These are phyloP conservation scores for Eucalyptus curtisii DNA, from an alignment of 345 rosid species.

Conservation along the genomic window DNA sequence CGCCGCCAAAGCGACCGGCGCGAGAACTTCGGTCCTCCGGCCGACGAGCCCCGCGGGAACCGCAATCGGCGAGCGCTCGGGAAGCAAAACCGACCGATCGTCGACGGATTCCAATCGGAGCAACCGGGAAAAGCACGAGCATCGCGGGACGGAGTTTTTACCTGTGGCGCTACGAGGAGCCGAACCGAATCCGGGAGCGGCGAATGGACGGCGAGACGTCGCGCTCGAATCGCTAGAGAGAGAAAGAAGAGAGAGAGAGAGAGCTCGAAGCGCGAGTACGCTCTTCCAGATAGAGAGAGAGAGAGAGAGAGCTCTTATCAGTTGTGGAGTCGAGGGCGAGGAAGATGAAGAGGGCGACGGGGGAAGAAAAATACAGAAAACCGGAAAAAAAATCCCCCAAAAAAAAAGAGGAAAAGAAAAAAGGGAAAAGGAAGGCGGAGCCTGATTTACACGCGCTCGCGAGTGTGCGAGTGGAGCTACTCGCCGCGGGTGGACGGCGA, in stretches of 20 bases:
- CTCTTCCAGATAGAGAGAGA: not conserved
- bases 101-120: not conserved
- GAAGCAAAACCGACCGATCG: not conserved
- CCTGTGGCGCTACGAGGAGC: not conserved
- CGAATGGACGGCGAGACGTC: not conserved
- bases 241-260: not conserved
- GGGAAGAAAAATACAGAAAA: not conserved
- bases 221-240: not conserved
- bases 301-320: not conserved
- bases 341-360: not conserved
- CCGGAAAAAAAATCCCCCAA: not conserved
- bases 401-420: fast-evolving
- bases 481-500: not conserved
- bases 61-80: not conserved
- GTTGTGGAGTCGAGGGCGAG: not conserved
- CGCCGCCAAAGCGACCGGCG: not conserved
- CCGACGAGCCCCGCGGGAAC: not conserved
- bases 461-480: not conserved
- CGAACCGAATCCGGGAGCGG: not conserved
- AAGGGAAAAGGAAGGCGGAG: not conserved
- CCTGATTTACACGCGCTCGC: not conserved
- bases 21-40: not conserved
- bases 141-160: not conserved
- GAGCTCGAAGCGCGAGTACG: not conserved
- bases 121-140: not conserved